Evolutionary conservation across 164 flowering plant genomes (phyloP).

Genomic region (Warburgia ugandensis): DNA sequence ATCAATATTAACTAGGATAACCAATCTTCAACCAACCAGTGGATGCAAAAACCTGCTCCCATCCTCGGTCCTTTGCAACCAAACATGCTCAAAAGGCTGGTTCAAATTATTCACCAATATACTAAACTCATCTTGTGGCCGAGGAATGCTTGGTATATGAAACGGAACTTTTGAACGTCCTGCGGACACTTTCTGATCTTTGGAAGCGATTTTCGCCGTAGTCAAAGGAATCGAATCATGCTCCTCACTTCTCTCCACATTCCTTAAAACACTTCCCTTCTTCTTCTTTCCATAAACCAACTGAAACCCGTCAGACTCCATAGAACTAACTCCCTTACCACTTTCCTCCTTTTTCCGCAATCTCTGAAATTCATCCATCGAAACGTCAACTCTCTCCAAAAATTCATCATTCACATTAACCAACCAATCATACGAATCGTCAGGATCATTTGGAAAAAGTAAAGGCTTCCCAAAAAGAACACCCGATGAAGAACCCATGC

Average conservation of each 20-base stretch:
- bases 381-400: conserved; percentile 54
- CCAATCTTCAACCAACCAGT: conserved; percentile 49
- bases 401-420: conserved; percentile 61
- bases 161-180: conserved; percentile 64
- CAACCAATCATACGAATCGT: conserved; percentile 65
- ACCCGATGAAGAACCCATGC: conserved; percentile 15
- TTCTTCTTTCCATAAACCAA: conserved; percentile 70
- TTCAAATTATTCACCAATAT: conserved; percentile 78
- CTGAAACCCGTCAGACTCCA: conserved; percentile 58
- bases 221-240: conserved; percentile 10
- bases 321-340: conserved; percentile 19
- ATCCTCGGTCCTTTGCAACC: conserved; percentile 86
- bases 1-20: too few relatives aligned
- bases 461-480: conserved; percentile 21
- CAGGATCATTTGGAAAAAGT: conserved; percentile 32
- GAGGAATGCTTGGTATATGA: conserved; percentile 66
- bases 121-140: conserved; percentile 70
- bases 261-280: conserved; percentile 21
- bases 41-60: conserved; percentile 68
- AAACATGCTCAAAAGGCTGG: conserved; percentile 83
- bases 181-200: conserved; percentile 29
- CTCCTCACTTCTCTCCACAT: conserved; percentile 11
- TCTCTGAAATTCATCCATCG: conserved; percentile 60
- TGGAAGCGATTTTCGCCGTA: conserved; percentile 48
- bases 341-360: conserved; percentile 30